A percentile compares a stretch with the other conserved stretches of the same genome.
phyloP scores from a whole-genome alignment of 1,139 yeast genomes.

The Taiozyma onychis region DNA sequence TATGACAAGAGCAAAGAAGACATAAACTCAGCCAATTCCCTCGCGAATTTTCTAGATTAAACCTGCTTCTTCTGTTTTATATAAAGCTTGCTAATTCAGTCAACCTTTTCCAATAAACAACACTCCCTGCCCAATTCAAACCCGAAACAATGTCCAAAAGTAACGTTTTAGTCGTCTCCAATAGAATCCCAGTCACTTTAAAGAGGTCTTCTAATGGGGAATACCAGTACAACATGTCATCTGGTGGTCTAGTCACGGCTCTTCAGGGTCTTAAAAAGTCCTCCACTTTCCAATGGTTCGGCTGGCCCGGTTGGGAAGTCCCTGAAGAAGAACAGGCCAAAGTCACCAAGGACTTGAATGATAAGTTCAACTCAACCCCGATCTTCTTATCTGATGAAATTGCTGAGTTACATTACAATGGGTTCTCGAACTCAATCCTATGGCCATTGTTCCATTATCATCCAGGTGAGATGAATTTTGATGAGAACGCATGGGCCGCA shows the following conservation, averaged over 20 bases:
- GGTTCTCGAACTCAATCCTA: constrained; percentile 83
- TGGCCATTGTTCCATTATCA: constrained; percentile 99
- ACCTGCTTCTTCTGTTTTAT: background rate
- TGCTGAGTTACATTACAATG: constrained; percentile 95
- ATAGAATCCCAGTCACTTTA: constrained; percentile 92
- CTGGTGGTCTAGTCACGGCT: constrained; percentile 97
- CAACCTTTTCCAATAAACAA: too few species aligned
- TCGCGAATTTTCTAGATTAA: background rate
- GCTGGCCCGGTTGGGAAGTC: constrained; percentile 94
- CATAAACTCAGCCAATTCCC: too few species aligned
- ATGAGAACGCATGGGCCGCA: constrained; percentile 97
- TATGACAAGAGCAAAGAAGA: too few species aligned
- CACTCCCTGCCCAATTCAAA: background rate
- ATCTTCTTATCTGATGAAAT: constrained; percentile 80
- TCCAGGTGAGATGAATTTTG: constrained; percentile 98
- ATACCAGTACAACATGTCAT: constrained; percentile 79
- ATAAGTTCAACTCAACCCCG: constrained; percentile 85
- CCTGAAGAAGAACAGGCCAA: constrained; percentile 68
- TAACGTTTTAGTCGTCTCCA: constrained; percentile 87
- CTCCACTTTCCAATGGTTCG: constrained; percentile 93
- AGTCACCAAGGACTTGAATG: constrained; percentile 66
- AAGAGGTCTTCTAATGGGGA: constrained; percentile 55
- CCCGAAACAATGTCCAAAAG: constrained; percentile 31
- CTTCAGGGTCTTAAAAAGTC: constrained; percentile 83
- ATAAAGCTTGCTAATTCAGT: too few species aligned